These are phyloP conservation scores for Saturnispora galanensis DNA, from an alignment of 805 yeast genomes.

Conservation along the genomic window DNA sequence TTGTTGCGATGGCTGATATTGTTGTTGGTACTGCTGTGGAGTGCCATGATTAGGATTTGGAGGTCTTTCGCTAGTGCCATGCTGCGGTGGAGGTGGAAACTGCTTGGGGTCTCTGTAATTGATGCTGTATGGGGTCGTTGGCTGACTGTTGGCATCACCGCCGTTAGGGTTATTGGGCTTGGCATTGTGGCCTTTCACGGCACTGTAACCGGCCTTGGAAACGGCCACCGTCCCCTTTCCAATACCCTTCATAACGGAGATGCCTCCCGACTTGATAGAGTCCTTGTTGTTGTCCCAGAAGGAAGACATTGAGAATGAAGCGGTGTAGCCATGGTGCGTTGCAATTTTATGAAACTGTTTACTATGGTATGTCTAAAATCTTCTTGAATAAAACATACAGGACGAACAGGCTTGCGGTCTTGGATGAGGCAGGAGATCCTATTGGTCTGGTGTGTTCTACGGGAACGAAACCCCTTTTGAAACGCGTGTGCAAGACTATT, in stretches of 20 bases:
- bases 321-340: too few species aligned
- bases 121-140: conserved; percentile 15
- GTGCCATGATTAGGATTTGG: conserved; percentile 14
- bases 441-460: conserved; percentile 20
- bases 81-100: conserved; percentile 16
- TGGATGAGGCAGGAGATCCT: conserved; percentile 6
- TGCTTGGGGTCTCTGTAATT: conserved; percentile 16
- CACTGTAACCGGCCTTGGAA: conserved; percentile 35
- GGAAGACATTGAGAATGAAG: conserved; percentile 20
- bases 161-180: conserved; percentile 16
- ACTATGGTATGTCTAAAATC: conserved; percentile 21
- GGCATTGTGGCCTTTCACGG: conserved; percentile 35
- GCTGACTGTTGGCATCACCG: conserved; percentile 4
- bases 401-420: conserved; percentile 13
- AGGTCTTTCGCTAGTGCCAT: conserved; percentile 8
- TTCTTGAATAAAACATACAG: conserved; percentile 20
- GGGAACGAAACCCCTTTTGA: conserved; percentile 13
- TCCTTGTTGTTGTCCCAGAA: conserved; percentile 47
- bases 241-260: conserved; percentile 39
- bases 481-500: conserved; percentile 17
- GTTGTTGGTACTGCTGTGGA: conserved; percentile 5
- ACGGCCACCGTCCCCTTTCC: conserved; percentile 42
- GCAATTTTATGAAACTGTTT: too few species aligned
- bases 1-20: neutral
- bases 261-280: conserved; percentile 39